Conservation (phyloP, 257 asterid genomes). For the Linderniella brevidens region DNA sequence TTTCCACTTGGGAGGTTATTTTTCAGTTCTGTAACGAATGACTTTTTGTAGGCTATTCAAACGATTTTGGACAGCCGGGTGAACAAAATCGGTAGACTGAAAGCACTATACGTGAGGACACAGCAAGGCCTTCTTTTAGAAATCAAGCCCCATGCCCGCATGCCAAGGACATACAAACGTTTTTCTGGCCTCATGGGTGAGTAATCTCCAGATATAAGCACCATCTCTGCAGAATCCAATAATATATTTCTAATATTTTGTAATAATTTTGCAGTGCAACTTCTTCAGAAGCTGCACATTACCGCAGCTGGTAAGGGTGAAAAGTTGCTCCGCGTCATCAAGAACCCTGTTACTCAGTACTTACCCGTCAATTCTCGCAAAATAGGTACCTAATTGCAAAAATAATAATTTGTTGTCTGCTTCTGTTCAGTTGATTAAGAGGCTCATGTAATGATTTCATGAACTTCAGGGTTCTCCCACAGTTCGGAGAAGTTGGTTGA, state of each 20-base stretch:
- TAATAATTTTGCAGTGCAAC: slow-evolving; percentile 46
- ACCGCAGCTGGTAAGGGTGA: slow-evolving; percentile 60
- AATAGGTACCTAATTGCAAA: slow-evolving; percentile 35
- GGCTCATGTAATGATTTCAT: slow-evolving; percentile 8
- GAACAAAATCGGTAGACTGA: slow-evolving; percentile 63
- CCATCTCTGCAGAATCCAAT: background rate
- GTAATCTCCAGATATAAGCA: too few relatives aligned
- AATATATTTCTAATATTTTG: background rate
- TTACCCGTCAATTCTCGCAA: slow-evolving; percentile 59
- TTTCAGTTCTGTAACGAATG: background rate
- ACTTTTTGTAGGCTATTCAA: slow-evolving; percentile 49
- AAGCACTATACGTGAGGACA: slow-evolving; percentile 78
- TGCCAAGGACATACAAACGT: slow-evolving; percentile 80
- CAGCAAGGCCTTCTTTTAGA: slow-evolving; percentile 65
- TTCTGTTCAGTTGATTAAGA: background rate
- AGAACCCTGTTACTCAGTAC: slow-evolving; percentile 72
- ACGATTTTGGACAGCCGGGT: slow-evolving; percentile 71
- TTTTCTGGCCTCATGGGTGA: slow-evolving; percentile 85
- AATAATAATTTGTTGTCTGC: background rate
- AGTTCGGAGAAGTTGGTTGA: slow-evolving; percentile 73
- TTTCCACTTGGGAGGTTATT: background rate
- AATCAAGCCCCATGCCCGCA: slow-evolving; percentile 74
- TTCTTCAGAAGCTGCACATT: slow-evolving; percentile 57
- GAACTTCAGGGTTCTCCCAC: slow-evolving; percentile 63
- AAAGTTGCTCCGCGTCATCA: slow-evolving; percentile 53